A percentile compares a stretch with the other conserved stretches of the same genome.
Conservation (phyloP, 805 yeast species). For the Candida methanosorbosa region DNA sequence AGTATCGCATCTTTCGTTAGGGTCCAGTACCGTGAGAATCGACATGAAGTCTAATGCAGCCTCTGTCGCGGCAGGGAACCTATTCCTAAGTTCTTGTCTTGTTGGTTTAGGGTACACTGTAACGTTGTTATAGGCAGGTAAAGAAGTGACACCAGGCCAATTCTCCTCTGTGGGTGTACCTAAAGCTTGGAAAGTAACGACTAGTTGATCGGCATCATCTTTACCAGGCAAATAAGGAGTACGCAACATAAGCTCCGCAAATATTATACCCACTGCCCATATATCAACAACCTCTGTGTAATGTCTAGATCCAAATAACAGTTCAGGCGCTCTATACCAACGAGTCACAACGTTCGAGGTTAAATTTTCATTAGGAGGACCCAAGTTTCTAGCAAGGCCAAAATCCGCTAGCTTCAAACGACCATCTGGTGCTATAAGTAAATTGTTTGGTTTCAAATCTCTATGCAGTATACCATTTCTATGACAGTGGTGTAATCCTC, state of each 20-base stretch:
- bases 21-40: constrained; percentile 69
- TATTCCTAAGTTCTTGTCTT: constrained; percentile 63
- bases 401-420: constrained; percentile 93
- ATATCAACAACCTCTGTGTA: constrained; percentile 86
- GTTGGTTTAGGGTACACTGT: constrained; percentile 79
- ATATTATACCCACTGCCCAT: constrained; percentile 95
- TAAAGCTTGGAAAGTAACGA: constrained; percentile 87
- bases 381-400: constrained; percentile 84
- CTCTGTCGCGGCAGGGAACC: constrained; percentile 89
- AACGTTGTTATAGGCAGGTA: constrained; percentile 70
- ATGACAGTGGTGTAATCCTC: constrained; percentile 96
- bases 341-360: constrained; percentile 95
- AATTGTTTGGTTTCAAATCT: constrained; percentile 88
- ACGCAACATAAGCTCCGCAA: constrained; percentile 92
- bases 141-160: constrained; percentile 84
- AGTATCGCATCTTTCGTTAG: constrained; percentile 61
- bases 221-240: constrained; percentile 93
- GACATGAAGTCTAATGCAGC: constrained; percentile 69
- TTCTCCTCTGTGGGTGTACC: constrained; percentile 91
- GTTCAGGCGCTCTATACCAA: constrained; percentile 97
- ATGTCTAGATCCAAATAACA: constrained; percentile 79
- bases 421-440: constrained; percentile 81
- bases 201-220: constrained; percentile 83
- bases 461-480: constrained; percentile 85
- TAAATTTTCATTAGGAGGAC: constrained; percentile 65